Base-by-base conservation (phyloP, 495 filamentous ascomycete species). In the Aspergillus panamensis region DNA sequence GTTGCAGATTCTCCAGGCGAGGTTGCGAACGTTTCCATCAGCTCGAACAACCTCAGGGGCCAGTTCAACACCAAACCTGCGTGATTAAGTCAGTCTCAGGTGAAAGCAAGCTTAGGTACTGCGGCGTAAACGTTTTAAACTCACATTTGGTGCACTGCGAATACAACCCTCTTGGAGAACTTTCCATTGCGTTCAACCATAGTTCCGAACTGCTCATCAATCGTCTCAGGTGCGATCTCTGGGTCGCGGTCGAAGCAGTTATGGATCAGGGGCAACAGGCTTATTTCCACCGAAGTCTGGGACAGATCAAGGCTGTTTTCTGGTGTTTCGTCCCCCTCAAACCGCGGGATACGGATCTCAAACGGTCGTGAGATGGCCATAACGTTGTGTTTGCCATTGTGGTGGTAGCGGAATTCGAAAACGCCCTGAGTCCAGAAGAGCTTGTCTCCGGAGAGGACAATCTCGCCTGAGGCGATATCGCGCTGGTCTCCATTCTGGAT, bases 351-450 rank as follows among this genome's bases (percentile, higher is more conserved):
- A 16, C 85, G 84, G 47, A 97, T 88, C 71, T 97, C 94, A 65
- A 98, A 97, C 0, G 94, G 92, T 65, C 88, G 80, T 14, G 91
- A 96, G 62, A 97, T 90, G 17, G 92, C 87, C 95, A 98, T 96
- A 67, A 97, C 93, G 63, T 90, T 90, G 71, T 97, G 90, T 65
- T 89, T 88, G 56, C 90, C 91, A 62, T 90, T 87, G 74, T 98
- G 94, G 77, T 98, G 94, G 74, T 96, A 97, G 9, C 94, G 86
- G 74, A 98, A 92, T 66, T 98, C 94, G 67, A 95, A 97, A 39
- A 91, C 88, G 48, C 94, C 94, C 40, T 92, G 88, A 1, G 87
- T 94, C 94, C 94, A 98, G 84, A 91, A 97, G 13, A 94, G 80
- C 76, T 97, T 97, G 79, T 97, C 92, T 39, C 92, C 92, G 14